These are phyloP conservation scores for Trichoderma virens DNA, from an alignment of 495 filamentous ascomycete genomes.

Conservation along the genomic window DNA sequence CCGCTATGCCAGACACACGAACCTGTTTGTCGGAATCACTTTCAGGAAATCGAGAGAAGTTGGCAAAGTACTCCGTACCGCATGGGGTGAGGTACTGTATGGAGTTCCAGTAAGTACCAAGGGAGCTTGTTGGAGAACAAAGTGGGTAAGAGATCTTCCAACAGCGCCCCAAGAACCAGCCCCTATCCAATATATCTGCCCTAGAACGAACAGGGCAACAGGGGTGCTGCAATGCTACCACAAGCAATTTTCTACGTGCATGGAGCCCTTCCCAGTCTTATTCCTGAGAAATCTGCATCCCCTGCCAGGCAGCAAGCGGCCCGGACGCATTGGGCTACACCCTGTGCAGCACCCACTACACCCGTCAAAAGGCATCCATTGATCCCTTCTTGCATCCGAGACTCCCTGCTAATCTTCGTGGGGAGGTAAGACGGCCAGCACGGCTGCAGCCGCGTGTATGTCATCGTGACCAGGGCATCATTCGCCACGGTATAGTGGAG, in stretches of 20 bases:
- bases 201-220: background rate
- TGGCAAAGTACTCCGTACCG: no score
- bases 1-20: no score
- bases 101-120: no score
- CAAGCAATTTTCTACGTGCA: background rate
- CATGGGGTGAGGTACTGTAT: no score
- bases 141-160: background rate
- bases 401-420: conserved; percentile 2
- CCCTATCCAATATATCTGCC: background rate
- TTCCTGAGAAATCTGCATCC: background rate
- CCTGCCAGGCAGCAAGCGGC: background rate
- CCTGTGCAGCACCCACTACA: background rate
- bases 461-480: conserved; percentile 3
- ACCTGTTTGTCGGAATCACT: background rate
- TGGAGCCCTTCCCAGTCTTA: background rate
- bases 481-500: background rate
- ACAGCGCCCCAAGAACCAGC: background rate
- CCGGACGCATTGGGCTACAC: background rate
- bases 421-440: conserved; percentile 6
- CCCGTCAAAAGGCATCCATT: background rate
- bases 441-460: conserved; percentile 8
- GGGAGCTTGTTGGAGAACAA: no score
- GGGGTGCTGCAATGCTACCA: background rate
- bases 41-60: no score
- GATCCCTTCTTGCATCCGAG: conserved; percentile 7